Base-by-base conservation (phyloP, 441 rosid species). In the Bruguiera hainesii region DNA sequence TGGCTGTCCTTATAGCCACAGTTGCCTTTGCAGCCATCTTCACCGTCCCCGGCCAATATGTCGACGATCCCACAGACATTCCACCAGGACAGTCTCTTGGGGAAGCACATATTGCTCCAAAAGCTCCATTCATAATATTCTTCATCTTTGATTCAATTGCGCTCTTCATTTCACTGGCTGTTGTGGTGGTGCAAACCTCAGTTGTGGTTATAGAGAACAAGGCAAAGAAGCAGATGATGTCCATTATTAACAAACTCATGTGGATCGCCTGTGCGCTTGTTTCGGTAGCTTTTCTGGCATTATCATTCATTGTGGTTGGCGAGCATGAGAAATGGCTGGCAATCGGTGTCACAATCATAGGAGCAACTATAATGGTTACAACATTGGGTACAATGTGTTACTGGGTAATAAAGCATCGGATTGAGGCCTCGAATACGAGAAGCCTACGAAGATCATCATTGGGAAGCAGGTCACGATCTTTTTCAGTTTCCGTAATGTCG, bases 11-110 rank as follows among this genome's bases (percentile, higher is more conserved):
- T 28, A 91, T 94, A 16, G 97, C 98, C 42, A 91, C 97, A 0
- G 96, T 94, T 9, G 92, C 97, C 0, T 94, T 94, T 18, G 98
- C 98, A 15, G 97, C 98, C 61, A 91, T 94, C 63, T 94, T 89
- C 85, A 86, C 93, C 1, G 85, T 94, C 78, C 98, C 98, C 0
- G 97, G 97, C 37, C 91, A 91, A 69, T 91, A 83, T 11, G 82
- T 83, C 0, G 90, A 89, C 29, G 82, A 85, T 19, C 75, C 79
- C 3, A 31, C 63, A 0, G 39, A 87, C 6, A 74, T 85, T 23
- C 88, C 82, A 1, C 69, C 65, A 0, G 91, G 93, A 0, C 79
- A 74, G 46, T 78, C 96, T 6, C 83, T 89, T 0, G 98, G 98
- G 35, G 92, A 88, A 68, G 96, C 96, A 2, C 81, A 87, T 49